These are phyloP conservation scores for Penicillium hordei DNA, from an alignment of 2,329 filamentous ascomycete species.

Conservation along the genomic window DNA sequence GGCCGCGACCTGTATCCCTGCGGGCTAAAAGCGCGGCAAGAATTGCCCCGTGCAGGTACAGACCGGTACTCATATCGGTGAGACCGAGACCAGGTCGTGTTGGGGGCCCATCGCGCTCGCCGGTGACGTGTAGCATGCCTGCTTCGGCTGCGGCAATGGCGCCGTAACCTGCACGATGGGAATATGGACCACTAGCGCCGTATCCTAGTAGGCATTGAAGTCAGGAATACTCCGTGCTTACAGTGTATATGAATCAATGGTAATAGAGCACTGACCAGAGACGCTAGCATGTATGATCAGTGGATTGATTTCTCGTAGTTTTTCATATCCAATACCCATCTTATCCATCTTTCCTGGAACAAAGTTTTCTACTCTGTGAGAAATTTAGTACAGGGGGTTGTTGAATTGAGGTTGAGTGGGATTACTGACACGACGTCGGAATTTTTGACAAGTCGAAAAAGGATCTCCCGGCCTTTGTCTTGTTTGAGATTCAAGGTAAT, in stretches of 20 bases:
- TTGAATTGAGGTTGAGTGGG: no score
- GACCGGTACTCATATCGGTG: constrained; percentile 48
- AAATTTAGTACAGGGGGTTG: neutral
- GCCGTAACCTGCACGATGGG: constrained; percentile 47
- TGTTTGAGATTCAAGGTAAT: constrained; percentile 38
- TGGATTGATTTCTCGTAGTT: constrained; percentile 39
- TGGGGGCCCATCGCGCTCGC: constrained; percentile 42
- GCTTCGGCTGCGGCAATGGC: constrained; percentile 48
- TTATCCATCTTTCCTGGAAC: constrained; percentile 45
- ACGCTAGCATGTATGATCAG: constrained; percentile 46
- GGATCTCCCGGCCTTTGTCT: constrained; percentile 29
- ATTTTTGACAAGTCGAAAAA: constrained; percentile 37
- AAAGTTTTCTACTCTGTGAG: constrained; percentile 45
- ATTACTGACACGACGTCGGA: constrained; percentile 41
- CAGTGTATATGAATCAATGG: neutral
- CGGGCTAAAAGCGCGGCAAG: constrained; percentile 44
- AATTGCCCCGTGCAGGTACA: constrained; percentile 50
- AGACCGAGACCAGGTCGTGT: constrained; percentile 46
- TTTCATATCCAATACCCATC: constrained; percentile 44
- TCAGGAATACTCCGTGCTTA: neutral
- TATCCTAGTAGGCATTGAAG: constrained; percentile 29
- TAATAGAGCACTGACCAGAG: constrained; percentile 31
- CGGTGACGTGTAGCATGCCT: constrained; percentile 48
- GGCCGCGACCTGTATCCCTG: constrained; percentile 40
- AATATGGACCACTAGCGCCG: constrained; percentile 45